Conservation (phyloP, 495 filamentous ascomycete genomes). For the Acidiella bohemica region DNA sequence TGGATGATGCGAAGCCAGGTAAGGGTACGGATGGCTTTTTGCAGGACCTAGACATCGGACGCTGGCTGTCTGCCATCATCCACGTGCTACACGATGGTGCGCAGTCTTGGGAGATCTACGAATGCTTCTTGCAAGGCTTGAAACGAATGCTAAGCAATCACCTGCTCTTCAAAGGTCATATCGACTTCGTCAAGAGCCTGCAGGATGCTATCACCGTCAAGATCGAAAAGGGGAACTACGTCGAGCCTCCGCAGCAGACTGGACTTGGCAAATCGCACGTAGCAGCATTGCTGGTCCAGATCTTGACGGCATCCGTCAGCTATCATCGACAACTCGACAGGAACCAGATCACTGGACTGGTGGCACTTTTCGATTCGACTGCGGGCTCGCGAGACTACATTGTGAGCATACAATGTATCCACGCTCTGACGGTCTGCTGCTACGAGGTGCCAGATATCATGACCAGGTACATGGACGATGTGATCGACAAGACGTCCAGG, state of each 20-base stretch:
- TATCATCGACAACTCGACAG: conserved; percentile 78
- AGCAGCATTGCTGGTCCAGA: conserved; percentile 72
- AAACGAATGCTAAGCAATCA: conserved; percentile 80
- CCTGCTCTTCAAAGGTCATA: conserved; percentile 60
- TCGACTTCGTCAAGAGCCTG: conserved; percentile 60
- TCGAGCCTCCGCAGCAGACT: conserved; percentile 57
- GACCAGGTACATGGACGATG: conserved; percentile 63
- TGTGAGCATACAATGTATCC: conserved; percentile 71
- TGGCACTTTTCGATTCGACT: conserved; percentile 69
- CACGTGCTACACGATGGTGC: conserved; percentile 55
- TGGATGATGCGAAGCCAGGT: no score
- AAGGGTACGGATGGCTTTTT: no score
- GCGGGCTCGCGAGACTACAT: conserved; percentile 74
- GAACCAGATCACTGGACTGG: conserved; percentile 74
- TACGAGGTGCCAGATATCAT: conserved; percentile 78
- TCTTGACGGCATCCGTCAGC: conserved; percentile 68
- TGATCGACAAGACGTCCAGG: conserved; percentile 83
- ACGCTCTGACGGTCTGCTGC: conserved; percentile 84
- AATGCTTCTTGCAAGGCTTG: conserved; percentile 76
- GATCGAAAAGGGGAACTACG: conserved; percentile 57
- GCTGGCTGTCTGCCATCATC: conserved; percentile 9
- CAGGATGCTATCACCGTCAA: conserved; percentile 68
- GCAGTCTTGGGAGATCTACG: conserved; percentile 83
- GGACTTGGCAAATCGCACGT: conserved; percentile 80
- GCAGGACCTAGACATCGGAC: conserved; percentile 28